Conservation (phyloP, 2,329 filamentous ascomycete species). For the Geoglossum cookeanum region DNA sequence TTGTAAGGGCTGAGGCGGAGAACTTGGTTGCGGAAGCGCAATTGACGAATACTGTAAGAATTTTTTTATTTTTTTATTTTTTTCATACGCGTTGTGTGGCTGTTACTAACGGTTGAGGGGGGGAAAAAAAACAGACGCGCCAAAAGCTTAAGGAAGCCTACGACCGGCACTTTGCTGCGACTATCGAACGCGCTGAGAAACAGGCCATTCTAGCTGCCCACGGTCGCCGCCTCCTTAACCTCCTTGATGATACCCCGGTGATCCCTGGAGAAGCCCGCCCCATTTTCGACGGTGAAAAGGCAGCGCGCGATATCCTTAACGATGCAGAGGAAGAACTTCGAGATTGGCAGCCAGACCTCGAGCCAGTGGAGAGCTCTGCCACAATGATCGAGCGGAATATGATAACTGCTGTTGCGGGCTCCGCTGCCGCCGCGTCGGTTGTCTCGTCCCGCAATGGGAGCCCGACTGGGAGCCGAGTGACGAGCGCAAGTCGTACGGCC, state of each 20-base stretch:
- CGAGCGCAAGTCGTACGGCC: not conserved
- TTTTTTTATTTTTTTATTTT: too few species aligned
- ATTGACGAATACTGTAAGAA: slow-evolving; percentile 78
- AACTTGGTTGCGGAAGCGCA: slow-evolving; percentile 92
- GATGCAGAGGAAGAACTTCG: slow-evolving; percentile 81
- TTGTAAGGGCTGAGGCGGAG: slow-evolving; percentile 89
- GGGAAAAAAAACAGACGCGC: slow-evolving; percentile 67
- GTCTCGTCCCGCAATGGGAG: slow-evolving; percentile 1
- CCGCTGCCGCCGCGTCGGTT: not conserved
- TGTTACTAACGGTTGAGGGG: too few species aligned
- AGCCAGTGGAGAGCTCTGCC: slow-evolving; percentile 31
- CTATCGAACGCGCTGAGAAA: slow-evolving; percentile 92
- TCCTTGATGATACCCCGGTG: slow-evolving; percentile 78
- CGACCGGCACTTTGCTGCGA: slow-evolving; percentile 68
- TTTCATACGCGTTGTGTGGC: too few species aligned
- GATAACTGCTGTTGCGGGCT: slow-evolving; percentile 1
- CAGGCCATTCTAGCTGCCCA: slow-evolving; percentile 88
- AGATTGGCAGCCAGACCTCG: slow-evolving; percentile 43
- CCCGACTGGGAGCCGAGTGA: not conserved
- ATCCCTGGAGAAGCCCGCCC: slow-evolving; percentile 64
- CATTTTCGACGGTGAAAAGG: slow-evolving; percentile 44
- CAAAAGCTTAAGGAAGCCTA: slow-evolving; percentile 94
- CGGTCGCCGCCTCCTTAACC: slow-evolving; percentile 62
- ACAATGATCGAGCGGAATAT: not conserved
- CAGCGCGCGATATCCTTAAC: slow-evolving; percentile 71